These are phyloP conservation scores for Daldinia caldariorum DNA, from an alignment of 495 filamentous ascomycete genomes.

Conservation along the genomic window DNA sequence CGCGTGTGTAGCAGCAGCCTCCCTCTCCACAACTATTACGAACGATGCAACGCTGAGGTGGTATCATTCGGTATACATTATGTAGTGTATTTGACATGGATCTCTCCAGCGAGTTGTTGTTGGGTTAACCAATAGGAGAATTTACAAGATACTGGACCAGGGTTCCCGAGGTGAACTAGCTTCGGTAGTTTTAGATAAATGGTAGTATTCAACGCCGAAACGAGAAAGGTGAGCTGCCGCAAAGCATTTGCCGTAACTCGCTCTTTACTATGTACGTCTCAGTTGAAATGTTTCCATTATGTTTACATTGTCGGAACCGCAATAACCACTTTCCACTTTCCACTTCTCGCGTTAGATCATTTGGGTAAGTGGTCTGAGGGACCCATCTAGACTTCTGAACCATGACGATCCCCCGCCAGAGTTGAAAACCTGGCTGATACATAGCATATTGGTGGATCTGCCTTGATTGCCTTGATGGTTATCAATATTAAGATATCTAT, in stretches of 20 bases:
- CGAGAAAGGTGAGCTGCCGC: background rate
- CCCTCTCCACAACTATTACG: slow-evolving; percentile 22
- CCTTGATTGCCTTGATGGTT: background rate
- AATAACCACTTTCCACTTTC: background rate
- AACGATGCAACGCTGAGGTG: slow-evolving; percentile 20
- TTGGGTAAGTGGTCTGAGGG: background rate
- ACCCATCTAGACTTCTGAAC: background rate
- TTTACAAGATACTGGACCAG: slow-evolving; percentile 15
- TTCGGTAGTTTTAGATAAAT: slow-evolving; percentile 33
- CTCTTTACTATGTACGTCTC: background rate
- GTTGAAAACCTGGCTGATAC: background rate
- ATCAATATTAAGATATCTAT: background rate
- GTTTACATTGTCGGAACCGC: background rate
- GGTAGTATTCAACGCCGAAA: slow-evolving; percentile 24
- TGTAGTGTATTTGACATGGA: background rate
- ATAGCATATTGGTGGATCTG: background rate
- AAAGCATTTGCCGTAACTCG: background rate
- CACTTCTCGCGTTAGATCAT: background rate
- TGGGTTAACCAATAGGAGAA: slow-evolving; percentile 23
- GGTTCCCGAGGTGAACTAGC: slow-evolving; percentile 15
- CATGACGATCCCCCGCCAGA: slow-evolving; percentile 30
- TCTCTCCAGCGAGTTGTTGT: slow-evolving; percentile 2
- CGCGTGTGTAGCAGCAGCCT: background rate
- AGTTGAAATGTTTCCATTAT: background rate
- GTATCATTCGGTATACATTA: background rate